Conservation (phyloP, 2,329 filamentous ascomycete species). For the Canariomyces notabilis region DNA sequence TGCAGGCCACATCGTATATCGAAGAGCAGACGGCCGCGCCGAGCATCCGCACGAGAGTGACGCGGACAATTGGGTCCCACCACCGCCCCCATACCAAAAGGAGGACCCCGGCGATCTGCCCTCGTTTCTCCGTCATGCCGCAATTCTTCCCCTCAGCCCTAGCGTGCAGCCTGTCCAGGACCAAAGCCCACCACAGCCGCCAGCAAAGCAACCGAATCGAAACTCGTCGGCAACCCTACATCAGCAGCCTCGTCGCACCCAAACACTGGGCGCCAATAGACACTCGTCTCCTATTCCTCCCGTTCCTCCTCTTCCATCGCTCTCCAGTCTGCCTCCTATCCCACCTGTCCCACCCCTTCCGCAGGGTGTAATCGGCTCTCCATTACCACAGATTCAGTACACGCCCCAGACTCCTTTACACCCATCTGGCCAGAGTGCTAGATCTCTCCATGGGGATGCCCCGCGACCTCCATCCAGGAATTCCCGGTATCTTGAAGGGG, state of each 20-base stretch:
- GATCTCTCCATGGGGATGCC: slow-evolving; percentile 4
- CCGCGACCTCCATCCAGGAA: slow-evolving; percentile 18
- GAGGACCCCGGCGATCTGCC: slow-evolving; percentile 56
- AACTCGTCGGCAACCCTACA: slow-evolving; percentile 18
- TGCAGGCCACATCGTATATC: slow-evolving; percentile 54
- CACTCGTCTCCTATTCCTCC: slow-evolving; percentile 18
- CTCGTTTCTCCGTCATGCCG: slow-evolving; percentile 47
- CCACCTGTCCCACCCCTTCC: slow-evolving; percentile 27
- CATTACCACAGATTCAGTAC: slow-evolving; percentile 17
- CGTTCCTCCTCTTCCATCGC: slow-evolving; percentile 24
- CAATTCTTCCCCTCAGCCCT: slow-evolving; percentile 19
- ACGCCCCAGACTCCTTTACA: slow-evolving; percentile 19
- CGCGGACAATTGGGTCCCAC: slow-evolving; percentile 83
- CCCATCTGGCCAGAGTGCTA: slow-evolving; percentile 34
- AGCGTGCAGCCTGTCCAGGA: neutral
- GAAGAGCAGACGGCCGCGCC: slow-evolving; percentile 62
- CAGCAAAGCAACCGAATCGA: slow-evolving; percentile 9
- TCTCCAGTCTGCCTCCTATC: slow-evolving; percentile 14
- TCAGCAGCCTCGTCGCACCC: slow-evolving; percentile 18
- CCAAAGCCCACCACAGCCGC: slow-evolving; percentile 3
- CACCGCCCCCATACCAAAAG: slow-evolving; percentile 73
- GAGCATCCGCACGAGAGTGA: slow-evolving; percentile 82
- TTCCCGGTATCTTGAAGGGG: slow-evolving; percentile 27
- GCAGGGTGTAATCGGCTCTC: slow-evolving; percentile 15
- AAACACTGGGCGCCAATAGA: slow-evolving; percentile 14